Conservation (phyloP, 202 grass and related monocot genomes). For the Dendrocalamus latiflorus region DNA sequence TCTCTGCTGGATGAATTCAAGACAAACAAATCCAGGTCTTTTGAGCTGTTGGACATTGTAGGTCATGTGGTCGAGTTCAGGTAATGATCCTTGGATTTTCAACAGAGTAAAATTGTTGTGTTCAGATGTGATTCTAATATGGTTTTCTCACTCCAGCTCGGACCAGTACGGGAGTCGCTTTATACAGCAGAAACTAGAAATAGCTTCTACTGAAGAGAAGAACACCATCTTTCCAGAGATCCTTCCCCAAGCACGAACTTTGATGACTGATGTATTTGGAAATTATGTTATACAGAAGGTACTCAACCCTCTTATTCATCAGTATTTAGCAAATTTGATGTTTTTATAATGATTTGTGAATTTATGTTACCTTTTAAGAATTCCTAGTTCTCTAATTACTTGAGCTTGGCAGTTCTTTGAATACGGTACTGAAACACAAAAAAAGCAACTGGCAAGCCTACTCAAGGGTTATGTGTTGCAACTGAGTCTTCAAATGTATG, state of each 20-base stretch:
- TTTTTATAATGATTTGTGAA: neutral
- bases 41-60: no score
- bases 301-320: slow-evolving; percentile 16
- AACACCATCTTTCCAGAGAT: slow-evolving; percentile 93
- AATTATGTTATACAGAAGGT: slow-evolving; percentile 99
- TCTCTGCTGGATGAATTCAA: no score
- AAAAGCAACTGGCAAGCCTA: slow-evolving; percentile 69
- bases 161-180: no score
- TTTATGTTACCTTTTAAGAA: neutral
- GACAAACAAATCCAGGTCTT: no score
- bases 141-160: no score
- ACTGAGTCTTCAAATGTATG: slow-evolving; percentile 97
- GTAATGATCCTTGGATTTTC: no score
- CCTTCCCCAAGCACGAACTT: slow-evolving; percentile 70
- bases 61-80: no score
- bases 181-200: no score
- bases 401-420: slow-evolving; percentile 83
- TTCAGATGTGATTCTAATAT: no score
- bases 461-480: no score
- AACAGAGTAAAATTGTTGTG: no score
- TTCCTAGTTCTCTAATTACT: slow-evolving; percentile 15
- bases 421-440: slow-evolving; percentile 76
- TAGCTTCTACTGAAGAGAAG: slow-evolving; percentile 83
- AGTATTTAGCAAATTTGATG: neutral
- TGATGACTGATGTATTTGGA: slow-evolving; percentile 99